Conservation (phyloP, 257 asterid genomes). For the Schizonepeta tenuifolia region DNA sequence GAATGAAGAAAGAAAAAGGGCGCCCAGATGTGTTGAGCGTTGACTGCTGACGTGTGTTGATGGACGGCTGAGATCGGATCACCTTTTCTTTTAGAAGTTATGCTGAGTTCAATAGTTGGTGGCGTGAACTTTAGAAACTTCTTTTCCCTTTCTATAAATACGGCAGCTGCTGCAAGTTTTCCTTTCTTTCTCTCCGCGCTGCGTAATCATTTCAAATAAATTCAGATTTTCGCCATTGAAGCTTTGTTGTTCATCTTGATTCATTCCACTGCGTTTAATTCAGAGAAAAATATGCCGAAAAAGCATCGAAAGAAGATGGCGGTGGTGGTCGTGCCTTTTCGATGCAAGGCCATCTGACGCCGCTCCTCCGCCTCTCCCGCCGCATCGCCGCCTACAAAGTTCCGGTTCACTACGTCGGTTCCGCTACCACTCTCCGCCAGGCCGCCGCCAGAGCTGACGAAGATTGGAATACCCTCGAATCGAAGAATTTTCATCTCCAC, state of each 20-base stretch:
- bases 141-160: not conserved
- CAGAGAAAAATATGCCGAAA: not conserved
- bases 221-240: no score
- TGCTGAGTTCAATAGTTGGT: not conserved
- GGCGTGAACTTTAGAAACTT: not conserved
- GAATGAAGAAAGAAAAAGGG: no score
- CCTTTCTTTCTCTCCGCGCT: no score
- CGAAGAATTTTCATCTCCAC: conserved; percentile 26
- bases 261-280: no score
- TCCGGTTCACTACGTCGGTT: conserved; percentile 40
- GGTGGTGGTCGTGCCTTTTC: conserved; percentile 43
- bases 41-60: not conserved
- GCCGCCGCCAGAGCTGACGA: conserved; percentile 27
- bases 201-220: no score
- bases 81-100: not conserved
- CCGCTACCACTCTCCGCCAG: conserved; percentile 43
- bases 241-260: no score
- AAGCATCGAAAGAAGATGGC: not conserved
- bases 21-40: no score
- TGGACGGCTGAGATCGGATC: not conserved
- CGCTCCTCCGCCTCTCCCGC: conserved; percentile 42
- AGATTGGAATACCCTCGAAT: conserved; percentile 31
- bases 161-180: not conserved
- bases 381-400: conserved; percentile 37
- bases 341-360: conserved; percentile 50